Conservation (phyloP, 2,329 filamentous ascomycete genomes). For the Zarea fungicola region DNA sequence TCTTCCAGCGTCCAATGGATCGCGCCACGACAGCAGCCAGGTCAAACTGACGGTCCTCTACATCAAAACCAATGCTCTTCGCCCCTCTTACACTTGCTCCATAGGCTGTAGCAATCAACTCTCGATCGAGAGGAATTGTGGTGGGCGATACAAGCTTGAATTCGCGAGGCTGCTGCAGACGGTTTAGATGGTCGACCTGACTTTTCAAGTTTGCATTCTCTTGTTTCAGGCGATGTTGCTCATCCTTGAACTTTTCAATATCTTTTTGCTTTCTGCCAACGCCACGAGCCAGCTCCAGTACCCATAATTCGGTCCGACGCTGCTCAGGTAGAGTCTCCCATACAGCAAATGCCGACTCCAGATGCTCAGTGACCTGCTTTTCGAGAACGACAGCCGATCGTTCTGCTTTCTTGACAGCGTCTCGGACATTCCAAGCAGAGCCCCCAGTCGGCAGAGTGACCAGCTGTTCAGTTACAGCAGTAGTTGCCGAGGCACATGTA, state of each 20-base stretch:
- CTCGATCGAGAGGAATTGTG: conserved; percentile 47
- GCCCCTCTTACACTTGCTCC: conserved; percentile 39
- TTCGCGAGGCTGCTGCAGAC: conserved; percentile 55
- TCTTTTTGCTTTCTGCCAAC: conserved; percentile 54
- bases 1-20: conserved; percentile 59
- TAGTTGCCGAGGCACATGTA: conserved; percentile 45
- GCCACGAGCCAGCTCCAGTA: conserved; percentile 55
- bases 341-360: conserved; percentile 69
- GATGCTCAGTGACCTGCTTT: conserved; percentile 65
- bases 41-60: conserved; percentile 49
- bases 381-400: conserved; percentile 56
- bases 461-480: conserved; percentile 45
- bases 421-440: conserved; percentile 38
- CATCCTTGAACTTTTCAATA: conserved; percentile 44
- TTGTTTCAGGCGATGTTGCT: conserved; percentile 48
- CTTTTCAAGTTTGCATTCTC: conserved; percentile 51
- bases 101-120: conserved; percentile 41
- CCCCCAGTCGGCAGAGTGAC: conserved; percentile 40
- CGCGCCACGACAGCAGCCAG: conserved; percentile 45
- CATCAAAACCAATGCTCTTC: conserved; percentile 38
- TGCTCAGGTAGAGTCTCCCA: conserved; percentile 63
- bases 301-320: conserved; percentile 55
- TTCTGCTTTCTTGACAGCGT: conserved; percentile 44
- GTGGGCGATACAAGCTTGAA: conserved; percentile 48
- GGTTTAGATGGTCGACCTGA: conserved; percentile 55